These are phyloP conservation scores for Mycena venus DNA, from an alignment of 768 basidiomycete genomes.

Conservation along the genomic window DNA sequence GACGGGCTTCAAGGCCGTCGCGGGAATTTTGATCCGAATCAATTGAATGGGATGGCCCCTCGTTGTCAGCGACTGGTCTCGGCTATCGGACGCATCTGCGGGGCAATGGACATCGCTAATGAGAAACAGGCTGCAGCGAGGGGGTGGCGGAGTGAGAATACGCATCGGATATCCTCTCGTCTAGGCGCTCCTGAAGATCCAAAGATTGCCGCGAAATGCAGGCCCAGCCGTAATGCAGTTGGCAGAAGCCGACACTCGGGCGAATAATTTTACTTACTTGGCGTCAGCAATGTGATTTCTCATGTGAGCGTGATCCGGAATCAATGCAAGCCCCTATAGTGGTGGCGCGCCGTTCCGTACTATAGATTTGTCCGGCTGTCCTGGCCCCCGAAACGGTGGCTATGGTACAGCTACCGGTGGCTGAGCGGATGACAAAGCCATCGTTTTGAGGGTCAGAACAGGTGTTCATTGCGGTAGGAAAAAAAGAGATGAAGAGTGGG, in stretches of 20 bases:
- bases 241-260: neutral
- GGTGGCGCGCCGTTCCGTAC: too few relatives aligned
- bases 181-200: neutral
- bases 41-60: slow-evolving; percentile 6
- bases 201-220: neutral
- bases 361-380: too few relatives aligned
- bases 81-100: neutral
- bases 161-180: neutral
- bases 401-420: too few relatives aligned
- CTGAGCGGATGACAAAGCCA: too few relatives aligned
- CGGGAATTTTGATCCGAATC: slow-evolving; percentile 17
- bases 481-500: too few relatives aligned
- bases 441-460: too few relatives aligned
- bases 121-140: neutral
- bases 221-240: neutral
- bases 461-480: too few relatives aligned
- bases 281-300: neutral
- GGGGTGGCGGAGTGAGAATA: neutral
- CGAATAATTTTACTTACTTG: neutral
- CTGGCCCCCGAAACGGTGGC: too few relatives aligned
- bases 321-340: too few relatives aligned
- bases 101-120: neutral
- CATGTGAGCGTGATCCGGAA: neutral
- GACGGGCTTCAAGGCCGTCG: slow-evolving; percentile 25
- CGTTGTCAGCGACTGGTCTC: neutral